Base-by-base conservation (phyloP, 2,329 filamentous ascomycete genomes). In the Nemania sp. region DNA sequence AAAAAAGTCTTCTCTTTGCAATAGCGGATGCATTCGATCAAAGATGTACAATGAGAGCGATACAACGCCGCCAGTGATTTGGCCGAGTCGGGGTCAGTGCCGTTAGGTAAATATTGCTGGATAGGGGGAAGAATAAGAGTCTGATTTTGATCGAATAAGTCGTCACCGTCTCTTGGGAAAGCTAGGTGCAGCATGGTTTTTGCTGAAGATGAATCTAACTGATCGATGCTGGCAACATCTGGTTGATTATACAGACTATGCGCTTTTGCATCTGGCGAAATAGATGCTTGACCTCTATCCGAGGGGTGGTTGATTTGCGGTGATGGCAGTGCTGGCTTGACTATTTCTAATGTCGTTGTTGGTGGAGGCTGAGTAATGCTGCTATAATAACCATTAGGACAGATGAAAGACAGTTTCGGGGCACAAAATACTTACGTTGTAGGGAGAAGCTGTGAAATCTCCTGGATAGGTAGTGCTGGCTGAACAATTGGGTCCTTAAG, bases 1-100 rank as follows among this genome's bases (percentile, higher is more conserved):
- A 96, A 96, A 70, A 99, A 96, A 6, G 91, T 93, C 74, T 96
- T 96, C 72, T 97, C 91, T 68, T 94, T 95, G 79, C 93, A 97
- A 71, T 90, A 97, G 24, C 94, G 89, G 57, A 99, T 91, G 64
- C 91, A 93, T 72, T 99, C 94, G 26, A 99, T 89, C 5, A 99
- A 81, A 1, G 92, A 97, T 12, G 94, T 97, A 70, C 92, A 96
- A 69, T 97, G 93, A 2, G 93, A 94, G 44, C 91, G 86, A 69
- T 99, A 99, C 20, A 97, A 80, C 4, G 93, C 92, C 31, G 86
- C 84, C 19, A 99, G 77, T 3, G 91, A 92, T 65, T 89, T 89
- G 22, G 91, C 92, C 6, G 91, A 88, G 67, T 97, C 93, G 1
- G 82, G 78, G 69, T 99, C 94, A 6, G 92, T 96, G 51, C 89